A percentile compares a stretch with the other conserved stretches of the same genome.
These are phyloP conservation scores for Phoma herbarum DNA, from an alignment of 2,329 filamentous ascomycete species.

Conservation along the genomic window DNA sequence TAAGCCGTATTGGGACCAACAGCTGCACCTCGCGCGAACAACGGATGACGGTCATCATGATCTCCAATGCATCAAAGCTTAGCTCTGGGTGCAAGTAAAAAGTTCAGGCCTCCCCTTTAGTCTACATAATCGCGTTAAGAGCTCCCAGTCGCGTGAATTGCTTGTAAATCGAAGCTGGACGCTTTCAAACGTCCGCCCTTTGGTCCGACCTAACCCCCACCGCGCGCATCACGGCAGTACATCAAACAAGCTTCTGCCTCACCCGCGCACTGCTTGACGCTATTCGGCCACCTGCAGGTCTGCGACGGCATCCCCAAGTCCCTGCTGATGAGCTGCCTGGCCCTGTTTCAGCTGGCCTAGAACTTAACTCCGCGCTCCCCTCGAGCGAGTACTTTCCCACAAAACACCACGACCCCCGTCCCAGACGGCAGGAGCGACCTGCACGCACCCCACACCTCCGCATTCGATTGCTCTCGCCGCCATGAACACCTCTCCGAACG, in stretches of 20 bases:
- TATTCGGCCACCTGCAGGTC: conserved; percentile 36
- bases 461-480: conserved; percentile 10
- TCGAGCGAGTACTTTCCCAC: conserved; percentile 26
- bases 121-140: neutral
- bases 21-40: conserved; percentile 17
- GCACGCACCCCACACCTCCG: conserved; percentile 8
- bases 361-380: conserved; percentile 27
- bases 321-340: conserved; percentile 34
- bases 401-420: conserved; percentile 34
- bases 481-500: conserved; percentile 48
- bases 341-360: conserved; percentile 43
- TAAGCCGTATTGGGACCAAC: neutral
- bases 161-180: conserved; percentile 1
- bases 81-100: neutral
- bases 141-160: neutral
- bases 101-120: neutral
- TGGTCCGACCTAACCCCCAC: conserved; percentile 16
- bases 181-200: conserved; percentile 11
- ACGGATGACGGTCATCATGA: conserved; percentile 9
- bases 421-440: conserved; percentile 27
- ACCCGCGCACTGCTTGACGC: conserved; percentile 23
- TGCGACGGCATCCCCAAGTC: conserved; percentile 38
- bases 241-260: conserved; percentile 37
- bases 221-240: conserved; percentile 21
- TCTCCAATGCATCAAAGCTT: conserved; percentile 2